Conservation (phyloP, 2,329 filamentous ascomycete genomes). For the Arthrinium phaeospermum region DNA sequence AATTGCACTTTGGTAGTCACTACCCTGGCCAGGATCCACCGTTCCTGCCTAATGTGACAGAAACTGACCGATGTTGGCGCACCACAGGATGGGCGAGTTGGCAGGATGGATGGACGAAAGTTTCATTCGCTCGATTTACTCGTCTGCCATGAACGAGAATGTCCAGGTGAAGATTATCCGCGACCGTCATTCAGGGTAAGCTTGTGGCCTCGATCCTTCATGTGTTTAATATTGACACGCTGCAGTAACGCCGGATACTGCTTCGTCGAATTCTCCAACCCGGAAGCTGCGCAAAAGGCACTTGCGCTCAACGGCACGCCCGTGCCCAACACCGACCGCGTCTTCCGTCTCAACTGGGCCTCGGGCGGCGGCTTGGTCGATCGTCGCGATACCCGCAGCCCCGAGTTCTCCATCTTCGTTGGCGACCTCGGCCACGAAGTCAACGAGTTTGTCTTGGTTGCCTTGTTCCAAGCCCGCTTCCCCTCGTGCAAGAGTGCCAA, state of each 20-base stretch:
- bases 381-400: slow-evolving; percentile 92
- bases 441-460: slow-evolving; percentile 97
- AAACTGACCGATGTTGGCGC: background rate
- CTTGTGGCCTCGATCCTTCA: background rate
- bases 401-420: slow-evolving; percentile 97
- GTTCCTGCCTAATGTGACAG: background rate
- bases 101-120: slow-evolving; percentile 99
- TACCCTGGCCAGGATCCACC: background rate
- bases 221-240: slow-evolving; percentile 27
- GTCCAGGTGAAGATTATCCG: slow-evolving; percentile 99
- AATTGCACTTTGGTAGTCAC: background rate
- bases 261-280: slow-evolving; percentile 89
- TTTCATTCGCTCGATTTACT: slow-evolving; percentile 93
- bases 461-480: slow-evolving; percentile 95
- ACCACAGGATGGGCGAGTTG: slow-evolving; percentile 94
- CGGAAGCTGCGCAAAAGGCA: slow-evolving; percentile 89
- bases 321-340: slow-evolving; percentile 91
- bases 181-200: slow-evolving; percentile 95
- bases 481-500: slow-evolving; percentile 98
- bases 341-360: slow-evolving; percentile 99
- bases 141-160: slow-evolving; percentile 85
- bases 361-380: slow-evolving; percentile 95
- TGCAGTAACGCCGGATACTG: slow-evolving; percentile 94
- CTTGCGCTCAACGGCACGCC: slow-evolving; percentile 85
- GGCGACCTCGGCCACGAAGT: slow-evolving; percentile 97